A percentile compares a stretch with the other conserved stretches of the same genome.
Evolutionary conservation across 768 basidiomycete genomes (phyloP).

Genomic region (Obba rivulosa): DNA sequence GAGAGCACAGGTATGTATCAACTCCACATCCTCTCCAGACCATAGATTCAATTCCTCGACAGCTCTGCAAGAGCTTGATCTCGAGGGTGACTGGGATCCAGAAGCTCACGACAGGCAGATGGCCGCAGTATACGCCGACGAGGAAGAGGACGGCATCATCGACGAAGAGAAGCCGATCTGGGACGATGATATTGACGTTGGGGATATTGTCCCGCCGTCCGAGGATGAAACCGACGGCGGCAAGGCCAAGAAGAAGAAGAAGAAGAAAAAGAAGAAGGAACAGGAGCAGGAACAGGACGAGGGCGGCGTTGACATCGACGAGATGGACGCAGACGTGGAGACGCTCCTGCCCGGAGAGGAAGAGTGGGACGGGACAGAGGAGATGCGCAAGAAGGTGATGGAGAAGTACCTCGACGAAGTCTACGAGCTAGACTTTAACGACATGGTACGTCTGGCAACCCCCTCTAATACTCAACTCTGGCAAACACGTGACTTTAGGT

Average conservation of each 20-base stretch:
- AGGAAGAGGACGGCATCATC: conserved; percentile 26
- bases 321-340: conserved; percentile 57
- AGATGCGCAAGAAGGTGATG: conserved; percentile 77
- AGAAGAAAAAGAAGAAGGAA: conserved; percentile 43
- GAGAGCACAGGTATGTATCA: conserved; percentile 23
- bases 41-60: conserved; percentile 1
- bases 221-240: conserved; percentile 28
- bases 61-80: conserved; percentile 68
- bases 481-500: conserved; percentile 44
- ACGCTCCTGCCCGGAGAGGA: conserved; percentile 48
- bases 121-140: conserved; percentile 61
- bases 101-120: conserved; percentile 81
- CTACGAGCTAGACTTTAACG: conserved; percentile 90
- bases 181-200: conserved; percentile 87
- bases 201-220: conserved; percentile 45
- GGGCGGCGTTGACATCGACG: conserved; percentile 42
- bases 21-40: neutral
- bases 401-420: conserved; percentile 91
- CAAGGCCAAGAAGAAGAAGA: conserved; percentile 45
- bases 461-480: conserved; percentile 1
- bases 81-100: conserved; percentile 94
- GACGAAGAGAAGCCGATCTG: conserved; percentile 74
- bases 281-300: conserved; percentile 37
- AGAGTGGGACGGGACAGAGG: conserved; percentile 87
- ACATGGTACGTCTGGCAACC: conserved; percentile 57